These are phyloP conservation scores for Cladophialophora bantiana DNA, from an alignment of 2,329 filamentous ascomycete genomes.

Conservation along the genomic window DNA sequence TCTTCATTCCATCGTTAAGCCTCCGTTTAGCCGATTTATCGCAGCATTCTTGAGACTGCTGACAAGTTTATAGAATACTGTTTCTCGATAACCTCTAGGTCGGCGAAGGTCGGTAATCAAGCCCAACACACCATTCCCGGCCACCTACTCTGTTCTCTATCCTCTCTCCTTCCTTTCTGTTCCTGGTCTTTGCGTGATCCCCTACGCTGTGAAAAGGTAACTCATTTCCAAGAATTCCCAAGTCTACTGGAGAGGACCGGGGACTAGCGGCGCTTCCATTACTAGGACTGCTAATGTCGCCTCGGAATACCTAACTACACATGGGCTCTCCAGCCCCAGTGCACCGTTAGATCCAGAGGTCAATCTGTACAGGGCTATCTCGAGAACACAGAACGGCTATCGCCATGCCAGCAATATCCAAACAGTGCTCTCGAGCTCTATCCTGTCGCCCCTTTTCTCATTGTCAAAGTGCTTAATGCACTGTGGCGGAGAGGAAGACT, in stretches of 20 bases:
- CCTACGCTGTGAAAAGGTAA: background rate
- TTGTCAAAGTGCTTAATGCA: slow-evolving; percentile 26
- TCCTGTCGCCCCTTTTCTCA: slow-evolving; percentile 24
- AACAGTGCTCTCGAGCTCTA: background rate
- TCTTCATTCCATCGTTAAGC: background rate
- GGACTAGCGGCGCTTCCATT: background rate
- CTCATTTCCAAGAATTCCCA: background rate
- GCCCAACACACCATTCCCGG: background rate
- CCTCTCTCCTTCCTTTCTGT: background rate
- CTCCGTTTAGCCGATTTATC: background rate
- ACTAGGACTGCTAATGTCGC: background rate
- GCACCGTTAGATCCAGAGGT: background rate
- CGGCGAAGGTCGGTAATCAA: background rate
- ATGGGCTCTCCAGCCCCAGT: background rate
- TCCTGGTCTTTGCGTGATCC: background rate
- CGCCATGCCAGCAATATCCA: background rate
- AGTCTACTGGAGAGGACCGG: background rate
- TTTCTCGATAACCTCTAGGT: background rate
- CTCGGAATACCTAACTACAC: too few species aligned
- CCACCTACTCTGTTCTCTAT: background rate
- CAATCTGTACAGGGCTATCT: background rate
- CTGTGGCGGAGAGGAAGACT: slow-evolving; percentile 24
- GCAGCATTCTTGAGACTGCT: background rate
- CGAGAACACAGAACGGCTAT: background rate
- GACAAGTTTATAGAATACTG: slow-evolving; percentile 1